These are phyloP conservation scores for Protostelium mycophagum DNA, from an alignment of 78 protist genomes.

Conservation along the genomic window DNA sequence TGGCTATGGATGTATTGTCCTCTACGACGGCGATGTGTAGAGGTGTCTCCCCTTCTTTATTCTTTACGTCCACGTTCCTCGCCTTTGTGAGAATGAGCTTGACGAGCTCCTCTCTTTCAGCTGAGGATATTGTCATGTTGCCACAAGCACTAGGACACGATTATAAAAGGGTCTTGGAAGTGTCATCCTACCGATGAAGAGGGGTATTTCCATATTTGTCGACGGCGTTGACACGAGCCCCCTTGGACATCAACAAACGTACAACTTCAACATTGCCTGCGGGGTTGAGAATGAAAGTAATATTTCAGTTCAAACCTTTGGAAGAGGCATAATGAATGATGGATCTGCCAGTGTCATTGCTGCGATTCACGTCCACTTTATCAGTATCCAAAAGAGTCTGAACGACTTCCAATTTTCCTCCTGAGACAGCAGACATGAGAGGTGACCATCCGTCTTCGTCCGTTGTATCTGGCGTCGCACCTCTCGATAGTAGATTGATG, in stretches of 20 bases:
- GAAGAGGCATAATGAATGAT: neutral
- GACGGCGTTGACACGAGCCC: neutral
- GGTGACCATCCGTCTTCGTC: slow-evolving; percentile 3
- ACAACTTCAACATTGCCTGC: neutral
- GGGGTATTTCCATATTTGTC: neutral
- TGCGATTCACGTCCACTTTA: neutral
- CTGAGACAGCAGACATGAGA: neutral
- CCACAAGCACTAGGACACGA: neutral
- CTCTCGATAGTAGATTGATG: neutral
- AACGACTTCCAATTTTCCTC: neutral
- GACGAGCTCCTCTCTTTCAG: neutral
- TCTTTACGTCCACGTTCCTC: neutral
- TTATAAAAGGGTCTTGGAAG: neutral
- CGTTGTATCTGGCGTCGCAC: neutral
- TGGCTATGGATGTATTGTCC: neutral
- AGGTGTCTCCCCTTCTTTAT: neutral
- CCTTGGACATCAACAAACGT: neutral
- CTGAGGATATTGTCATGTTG: neutral
- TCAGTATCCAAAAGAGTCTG: neutral
- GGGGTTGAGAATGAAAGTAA: neutral
- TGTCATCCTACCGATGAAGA: neutral
- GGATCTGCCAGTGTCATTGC: neutral
- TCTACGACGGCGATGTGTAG: neutral
- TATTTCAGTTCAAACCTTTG: neutral
- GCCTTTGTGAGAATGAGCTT: neutral